These are phyloP conservation scores for Carex pumila DNA, from an alignment of 176 grass and related monocot genomes.

Conservation along the genomic window DNA sequence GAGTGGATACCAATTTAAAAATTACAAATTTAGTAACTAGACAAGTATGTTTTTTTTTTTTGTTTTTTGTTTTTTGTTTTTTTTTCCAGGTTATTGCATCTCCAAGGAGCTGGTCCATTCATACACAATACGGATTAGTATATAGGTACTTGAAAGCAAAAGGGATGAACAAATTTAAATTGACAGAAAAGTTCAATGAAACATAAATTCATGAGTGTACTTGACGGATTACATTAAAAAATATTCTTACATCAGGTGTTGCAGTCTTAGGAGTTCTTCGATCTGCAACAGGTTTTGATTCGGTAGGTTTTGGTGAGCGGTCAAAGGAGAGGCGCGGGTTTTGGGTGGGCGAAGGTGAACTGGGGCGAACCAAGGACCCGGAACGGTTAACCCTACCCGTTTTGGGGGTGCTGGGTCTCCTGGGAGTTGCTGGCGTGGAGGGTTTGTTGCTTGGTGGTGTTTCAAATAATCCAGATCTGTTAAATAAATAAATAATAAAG, in stretches of 20 bases:
- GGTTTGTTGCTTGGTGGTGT: constrained; percentile 60
- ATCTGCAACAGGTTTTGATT: constrained; percentile 61
- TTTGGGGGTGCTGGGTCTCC: constrained; percentile 48
- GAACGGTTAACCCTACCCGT: constrained; percentile 31
- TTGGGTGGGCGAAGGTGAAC: constrained; percentile 47
- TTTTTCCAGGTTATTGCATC: neutral
- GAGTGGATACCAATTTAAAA: neutral
- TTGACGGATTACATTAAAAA: neutral
- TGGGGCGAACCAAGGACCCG: constrained; percentile 44
- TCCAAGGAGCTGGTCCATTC: neutral
- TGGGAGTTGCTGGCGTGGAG: constrained; percentile 34
- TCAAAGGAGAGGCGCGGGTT: constrained; percentile 83
- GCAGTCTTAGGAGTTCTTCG: constrained; percentile 67
- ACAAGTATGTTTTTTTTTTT: neutral
- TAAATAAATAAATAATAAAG: neutral
- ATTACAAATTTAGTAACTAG: neutral
- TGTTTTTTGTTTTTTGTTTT: too few relatives aligned
- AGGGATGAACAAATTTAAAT: neutral
- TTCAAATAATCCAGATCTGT: constrained; percentile 89
- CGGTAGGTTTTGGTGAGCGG: constrained; percentile 67
- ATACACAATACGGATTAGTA: neutral
- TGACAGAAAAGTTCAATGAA: neutral
- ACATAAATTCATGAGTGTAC: neutral
- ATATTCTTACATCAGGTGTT: constrained; percentile 58
- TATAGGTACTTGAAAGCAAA: neutral